Evolutionary conservation across 1,284 basidiomycete species (phyloP).

Genomic region (Puccinia hordei): DNA sequence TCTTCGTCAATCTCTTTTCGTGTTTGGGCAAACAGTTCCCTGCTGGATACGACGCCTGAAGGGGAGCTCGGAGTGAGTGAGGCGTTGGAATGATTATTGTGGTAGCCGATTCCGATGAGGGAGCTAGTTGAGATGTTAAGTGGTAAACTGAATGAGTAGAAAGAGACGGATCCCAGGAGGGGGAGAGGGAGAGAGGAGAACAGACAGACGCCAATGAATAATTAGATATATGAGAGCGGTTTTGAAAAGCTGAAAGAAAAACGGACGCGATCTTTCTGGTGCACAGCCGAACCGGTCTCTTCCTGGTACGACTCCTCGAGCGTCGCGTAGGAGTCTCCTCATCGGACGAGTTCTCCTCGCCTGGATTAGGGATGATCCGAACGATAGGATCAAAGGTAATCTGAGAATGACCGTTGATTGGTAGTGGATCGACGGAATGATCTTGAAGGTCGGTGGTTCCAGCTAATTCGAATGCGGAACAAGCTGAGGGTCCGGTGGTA

Average conservation of each 20-base stretch:
- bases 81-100: constrained; percentile 12
- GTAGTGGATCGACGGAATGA: neutral
- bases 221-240: neutral
- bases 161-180: neutral
- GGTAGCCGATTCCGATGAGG: constrained; percentile 3
- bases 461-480: neutral
- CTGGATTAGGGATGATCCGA: constrained; percentile 4
- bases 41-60: neutral
- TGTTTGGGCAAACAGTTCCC: constrained; percentile 12
- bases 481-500: neutral
- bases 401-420: neutral
- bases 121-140: constrained; percentile 25
- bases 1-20: constrained; percentile 36
- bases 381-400: neutral
- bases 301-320: neutral
- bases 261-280: constrained; percentile 8
- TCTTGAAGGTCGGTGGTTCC: neutral
- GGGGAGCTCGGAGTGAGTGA: neutral
- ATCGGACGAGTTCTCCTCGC: constrained; percentile 5
- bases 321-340: neutral
- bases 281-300: constrained; percentile 14
- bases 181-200: neutral
- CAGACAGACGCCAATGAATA: neutral
- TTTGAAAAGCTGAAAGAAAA: neutral
- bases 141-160: constrained; percentile 1